phyloP scores from a whole-genome alignment of 208 protist genomes.

The Histomonas meleagridis region DNA sequence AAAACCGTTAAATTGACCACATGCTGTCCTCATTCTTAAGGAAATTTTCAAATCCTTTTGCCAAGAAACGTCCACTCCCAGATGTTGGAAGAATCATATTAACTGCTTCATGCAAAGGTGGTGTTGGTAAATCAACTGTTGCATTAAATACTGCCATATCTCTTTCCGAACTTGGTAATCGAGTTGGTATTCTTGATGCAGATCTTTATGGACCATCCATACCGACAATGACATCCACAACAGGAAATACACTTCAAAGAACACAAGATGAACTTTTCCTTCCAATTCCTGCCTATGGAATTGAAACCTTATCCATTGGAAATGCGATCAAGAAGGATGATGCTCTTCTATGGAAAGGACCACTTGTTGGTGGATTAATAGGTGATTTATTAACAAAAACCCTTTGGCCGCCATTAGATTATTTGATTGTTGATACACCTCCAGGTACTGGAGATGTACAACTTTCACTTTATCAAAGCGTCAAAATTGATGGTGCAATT shows the following conservation, averaged over 20 bases:
- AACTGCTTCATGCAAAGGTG: slow-evolving; percentile 40
- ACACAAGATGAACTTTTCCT: neutral
- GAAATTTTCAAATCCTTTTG: slow-evolving; percentile 16
- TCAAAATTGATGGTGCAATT: slow-evolving; percentile 41
- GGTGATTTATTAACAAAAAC: slow-evolving; percentile 40
- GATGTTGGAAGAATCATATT: neutral
- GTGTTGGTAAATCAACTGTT: slow-evolving; percentile 56
- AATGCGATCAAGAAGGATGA: slow-evolving; percentile 38
- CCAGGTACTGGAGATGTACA: slow-evolving; percentile 55
- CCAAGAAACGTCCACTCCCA: neutral
- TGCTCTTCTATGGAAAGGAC: slow-evolving; percentile 43
- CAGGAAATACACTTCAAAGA: neutral
- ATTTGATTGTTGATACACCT: slow-evolving; percentile 54
- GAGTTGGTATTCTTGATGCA: slow-evolving; percentile 50
- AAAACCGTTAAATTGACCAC: no score
- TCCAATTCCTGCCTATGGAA: slow-evolving; percentile 24
- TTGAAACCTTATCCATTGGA: slow-evolving; percentile 47
- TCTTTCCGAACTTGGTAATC: slow-evolving; percentile 7
- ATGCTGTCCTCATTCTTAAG: no score
- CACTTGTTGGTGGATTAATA: slow-evolving; percentile 31
- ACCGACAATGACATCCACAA: slow-evolving; percentile 43
- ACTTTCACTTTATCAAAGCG: slow-evolving; percentile 44
- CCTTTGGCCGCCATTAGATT: slow-evolving; percentile 52
- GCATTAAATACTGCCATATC: slow-evolving; percentile 44
- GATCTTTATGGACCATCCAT: slow-evolving; percentile 51